Evolutionary conservation across 345 rosid species (phyloP), one percentile per base, ranked within the genome.

Genomic region (Arabidopsis arenosa): DNA sequence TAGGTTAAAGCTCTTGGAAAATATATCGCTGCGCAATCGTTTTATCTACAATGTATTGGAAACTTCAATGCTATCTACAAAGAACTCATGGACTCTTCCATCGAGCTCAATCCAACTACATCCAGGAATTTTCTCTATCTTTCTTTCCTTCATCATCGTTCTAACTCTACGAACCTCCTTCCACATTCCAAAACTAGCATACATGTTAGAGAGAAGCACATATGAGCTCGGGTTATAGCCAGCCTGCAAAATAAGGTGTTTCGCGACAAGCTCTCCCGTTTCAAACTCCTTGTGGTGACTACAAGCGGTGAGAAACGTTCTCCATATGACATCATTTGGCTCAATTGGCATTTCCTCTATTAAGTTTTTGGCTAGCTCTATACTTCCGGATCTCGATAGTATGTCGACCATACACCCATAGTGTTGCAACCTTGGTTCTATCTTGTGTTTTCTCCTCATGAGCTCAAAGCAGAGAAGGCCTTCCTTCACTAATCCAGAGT

Each of bases 121-220:
- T 33, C 90, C 93, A 7, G 93, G 90, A 36, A 74, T 7, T 76
- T 85, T 86, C 77, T 70, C 79, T 3, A 86, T 40, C 13, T 82
- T 83, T 74, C 80, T 83, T 32, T 78, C 80, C 72, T 85, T 88
- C 93, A 88, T 86, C 77, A 73, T 77, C 74, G 51, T 72, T 74
- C 87, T 86, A 63, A 82, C 78, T 66, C 70, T 68, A 5, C 80
- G 84, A 51, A 76, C 87, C 40, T 80, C 86, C 43, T 80, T 76
- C 90, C 90, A 86, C 84, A 78, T 85, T 23, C 86, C 83, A 28
- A 83, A 33, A 65, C 75, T 71, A n/a, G 93, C 93, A 79, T 88
- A 85, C 60, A 83, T 73, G 61, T 81, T 81, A 2, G 90, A 80
- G 43, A 88, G 79, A 44, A 88, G 77, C 45, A 86, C 86, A 74